Evolutionary conservation across 306 rosid genomes (phyloP).

Genomic region (Cicer pinnatifidum): DNA sequence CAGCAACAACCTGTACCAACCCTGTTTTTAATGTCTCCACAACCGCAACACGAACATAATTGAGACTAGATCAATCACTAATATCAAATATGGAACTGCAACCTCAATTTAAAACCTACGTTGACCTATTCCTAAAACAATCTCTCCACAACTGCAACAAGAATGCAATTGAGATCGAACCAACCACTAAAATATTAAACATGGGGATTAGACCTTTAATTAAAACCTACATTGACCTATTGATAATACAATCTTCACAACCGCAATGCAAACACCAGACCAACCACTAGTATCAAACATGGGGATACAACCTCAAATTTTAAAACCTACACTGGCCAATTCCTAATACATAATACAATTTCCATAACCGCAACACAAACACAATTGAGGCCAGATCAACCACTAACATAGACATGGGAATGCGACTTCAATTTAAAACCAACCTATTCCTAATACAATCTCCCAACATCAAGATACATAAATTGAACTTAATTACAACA

Average conservation of each 20-base stretch:
- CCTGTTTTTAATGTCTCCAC: not conserved
- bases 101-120: not conserved
- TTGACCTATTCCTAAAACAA: no score
- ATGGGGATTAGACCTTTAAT: not conserved
- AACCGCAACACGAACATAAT: not conserved
- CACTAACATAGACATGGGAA: no score
- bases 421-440: not conserved
- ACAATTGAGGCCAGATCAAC: no score
- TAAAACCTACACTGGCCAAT: not conserved
- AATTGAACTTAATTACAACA: constrained; percentile 21
- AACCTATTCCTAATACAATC: constrained; percentile 9
- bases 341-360: not conserved
- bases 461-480: not conserved
- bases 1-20: not conserved
- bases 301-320: not conserved
- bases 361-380: no score
- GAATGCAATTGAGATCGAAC: no score
- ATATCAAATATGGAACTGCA: no score
- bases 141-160: no score
- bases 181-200: not conserved
- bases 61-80: not conserved
- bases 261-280: no score
- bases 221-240: constrained; percentile 17
- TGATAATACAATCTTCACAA: no score
- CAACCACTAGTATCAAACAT: no score